Percentiles rank a stretch among this genome's conserved stretches.
Conservation (phyloP, 2,329 filamentous ascomycete species). For the Epichloe aotearoae region DNA sequence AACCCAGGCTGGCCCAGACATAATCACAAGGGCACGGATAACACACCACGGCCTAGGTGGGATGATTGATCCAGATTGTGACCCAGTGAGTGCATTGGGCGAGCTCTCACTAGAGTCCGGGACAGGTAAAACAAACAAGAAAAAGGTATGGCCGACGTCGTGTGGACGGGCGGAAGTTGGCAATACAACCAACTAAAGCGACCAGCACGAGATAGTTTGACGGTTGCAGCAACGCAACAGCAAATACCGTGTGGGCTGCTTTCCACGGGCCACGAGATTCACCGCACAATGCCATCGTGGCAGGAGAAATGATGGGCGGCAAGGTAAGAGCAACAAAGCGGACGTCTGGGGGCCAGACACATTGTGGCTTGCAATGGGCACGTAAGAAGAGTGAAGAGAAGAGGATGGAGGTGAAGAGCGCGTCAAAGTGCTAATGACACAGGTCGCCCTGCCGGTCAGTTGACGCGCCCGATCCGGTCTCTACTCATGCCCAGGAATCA, state of each 20-base stretch:
- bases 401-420: not conserved
- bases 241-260: not conserved
- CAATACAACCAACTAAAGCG: not conserved
- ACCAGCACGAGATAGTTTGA: not conserved
- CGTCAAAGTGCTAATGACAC: not conserved
- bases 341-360: not conserved
- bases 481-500: not conserved
- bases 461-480: not conserved
- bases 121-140: not conserved
- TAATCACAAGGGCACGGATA: conserved; percentile 4
- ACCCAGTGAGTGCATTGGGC: conserved; percentile 1
- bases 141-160: not conserved
- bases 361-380: conserved; percentile 1
- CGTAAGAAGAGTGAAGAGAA: not conserved
- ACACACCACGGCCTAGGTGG: conserved; percentile 2
- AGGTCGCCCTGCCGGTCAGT: not conserved
- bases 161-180: not conserved
- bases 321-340: not conserved
- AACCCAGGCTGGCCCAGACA: not conserved
- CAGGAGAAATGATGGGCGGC: not conserved
- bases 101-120: not conserved
- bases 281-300: not conserved
- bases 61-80: conserved; percentile 4
- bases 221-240: not conserved
- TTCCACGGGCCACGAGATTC: not conserved